A percentile compares a stretch with the other conserved stretches of the same genome.
These are phyloP conservation scores for Uncinocarpus reesii DNA, from an alignment of 2,329 filamentous ascomycete species.

Conservation along the genomic window DNA sequence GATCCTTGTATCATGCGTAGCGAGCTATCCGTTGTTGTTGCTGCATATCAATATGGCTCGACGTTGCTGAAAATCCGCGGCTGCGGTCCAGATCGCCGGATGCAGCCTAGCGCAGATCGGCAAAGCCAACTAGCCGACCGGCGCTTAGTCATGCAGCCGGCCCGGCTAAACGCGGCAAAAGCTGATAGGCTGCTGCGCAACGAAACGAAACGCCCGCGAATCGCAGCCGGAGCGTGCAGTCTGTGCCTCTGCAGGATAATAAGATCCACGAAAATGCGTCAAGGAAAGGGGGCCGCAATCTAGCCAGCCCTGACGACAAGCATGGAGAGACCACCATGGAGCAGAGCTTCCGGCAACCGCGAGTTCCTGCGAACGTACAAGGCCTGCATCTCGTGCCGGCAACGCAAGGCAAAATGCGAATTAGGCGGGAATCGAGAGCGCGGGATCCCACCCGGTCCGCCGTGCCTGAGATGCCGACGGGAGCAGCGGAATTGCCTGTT, in stretches of 20 bases:
- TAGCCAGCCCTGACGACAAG: not conserved
- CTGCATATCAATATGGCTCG: too few species aligned
- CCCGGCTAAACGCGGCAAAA: conserved; percentile 8
- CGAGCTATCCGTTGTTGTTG: too few species aligned
- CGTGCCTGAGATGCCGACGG: conserved; percentile 42
- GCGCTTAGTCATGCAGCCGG: not conserved
- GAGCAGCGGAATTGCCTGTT: conserved; percentile 44
- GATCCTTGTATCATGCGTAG: too few species aligned
- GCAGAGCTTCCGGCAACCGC: conserved; percentile 18
- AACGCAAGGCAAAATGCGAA: conserved; percentile 45
- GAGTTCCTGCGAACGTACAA: conserved; percentile 46
- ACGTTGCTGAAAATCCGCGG: too few species aligned
- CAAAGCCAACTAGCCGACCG: conserved; percentile 10
- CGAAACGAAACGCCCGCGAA: not conserved
- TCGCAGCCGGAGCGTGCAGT: not conserved
- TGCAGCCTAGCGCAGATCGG: too few species aligned
- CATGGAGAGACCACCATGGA: conserved; percentile 15
- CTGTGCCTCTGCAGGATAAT: not conserved
- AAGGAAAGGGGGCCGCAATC: not conserved
- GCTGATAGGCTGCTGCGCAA: not conserved
- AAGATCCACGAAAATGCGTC: not conserved
- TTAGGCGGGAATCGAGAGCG: conserved; percentile 35
- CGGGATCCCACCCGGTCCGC: conserved; percentile 25
- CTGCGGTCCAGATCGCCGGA: too few species aligned
- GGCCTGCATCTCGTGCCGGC: conserved; percentile 44